phyloP scores from a whole-genome alignment of 805 yeast species.

The Wickerhamiella shivajii region DNA sequence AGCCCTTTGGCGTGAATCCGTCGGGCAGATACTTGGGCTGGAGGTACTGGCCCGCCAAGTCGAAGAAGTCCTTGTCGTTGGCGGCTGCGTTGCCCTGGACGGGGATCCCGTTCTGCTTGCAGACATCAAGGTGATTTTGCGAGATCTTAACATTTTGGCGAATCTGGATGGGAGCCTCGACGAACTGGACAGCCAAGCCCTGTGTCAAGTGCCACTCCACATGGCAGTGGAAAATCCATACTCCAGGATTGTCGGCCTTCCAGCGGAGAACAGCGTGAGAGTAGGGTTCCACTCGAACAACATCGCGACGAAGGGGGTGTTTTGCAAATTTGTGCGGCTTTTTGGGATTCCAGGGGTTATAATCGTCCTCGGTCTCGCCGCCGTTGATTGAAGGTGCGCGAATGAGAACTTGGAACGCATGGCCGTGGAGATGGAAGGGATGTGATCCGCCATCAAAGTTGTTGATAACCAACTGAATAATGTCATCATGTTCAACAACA shows the following conservation, averaged over 20 bases:
- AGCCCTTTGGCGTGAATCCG: constrained; percentile 92
- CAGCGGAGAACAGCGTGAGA: constrained; percentile 79
- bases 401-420: constrained; percentile 66
- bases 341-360: constrained; percentile 38
- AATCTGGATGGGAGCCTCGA: constrained; percentile 71
- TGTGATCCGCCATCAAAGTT: constrained; percentile 83
- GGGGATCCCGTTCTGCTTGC: constrained; percentile 41
- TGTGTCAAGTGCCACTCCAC: constrained; percentile 97
- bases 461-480: constrained; percentile 71
- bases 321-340: constrained; percentile 43
- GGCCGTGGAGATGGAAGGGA: constrained; percentile 97
- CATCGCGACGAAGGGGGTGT: constrained; percentile 74
- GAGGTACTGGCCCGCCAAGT: constrained; percentile 60
- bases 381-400: constrained; percentile 39
- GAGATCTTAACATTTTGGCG: constrained; percentile 42
- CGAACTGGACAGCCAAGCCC: constrained; percentile 67
- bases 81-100: constrained; percentile 81
- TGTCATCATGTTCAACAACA: constrained; percentile 50
- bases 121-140: constrained; percentile 43
- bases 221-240: constrained; percentile 98
- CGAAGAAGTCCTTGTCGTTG: constrained; percentile 43
- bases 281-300: constrained; percentile 62
- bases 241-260: constrained; percentile 91
- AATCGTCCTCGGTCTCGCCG: constrained; percentile 39
- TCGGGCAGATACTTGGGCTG: constrained; percentile 56